Conservation (phyloP, 768 basidiomycete species). For the Hysterangium stoloniferum region DNA sequence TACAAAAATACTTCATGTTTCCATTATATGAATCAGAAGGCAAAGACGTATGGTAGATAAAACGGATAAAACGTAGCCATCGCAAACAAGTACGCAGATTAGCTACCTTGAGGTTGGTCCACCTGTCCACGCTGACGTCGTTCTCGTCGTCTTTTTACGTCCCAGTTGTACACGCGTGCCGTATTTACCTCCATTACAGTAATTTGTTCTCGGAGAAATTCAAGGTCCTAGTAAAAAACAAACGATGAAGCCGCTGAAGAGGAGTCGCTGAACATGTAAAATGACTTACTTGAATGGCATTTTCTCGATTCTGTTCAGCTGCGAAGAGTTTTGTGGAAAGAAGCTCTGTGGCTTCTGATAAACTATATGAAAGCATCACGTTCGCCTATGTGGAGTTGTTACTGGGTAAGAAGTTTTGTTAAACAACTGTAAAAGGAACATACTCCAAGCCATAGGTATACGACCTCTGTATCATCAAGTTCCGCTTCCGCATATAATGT, state of each 20-base stretch:
- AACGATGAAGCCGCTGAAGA: neutral
- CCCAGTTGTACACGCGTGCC: constrained; percentile 94
- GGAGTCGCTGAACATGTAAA: neutral
- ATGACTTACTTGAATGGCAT: constrained; percentile 46
- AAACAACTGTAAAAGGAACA: constrained; percentile 21
- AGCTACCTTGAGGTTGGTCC: too few relatives aligned
- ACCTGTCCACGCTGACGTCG: constrained; percentile 27
- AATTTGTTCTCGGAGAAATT: constrained; percentile 88
- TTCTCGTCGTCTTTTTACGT: constrained; percentile 76
- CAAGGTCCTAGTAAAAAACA: constrained; percentile 48
- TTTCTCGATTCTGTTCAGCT: constrained; percentile 58
- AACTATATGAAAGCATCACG: constrained; percentile 92
- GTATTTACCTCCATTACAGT: constrained; percentile 97
- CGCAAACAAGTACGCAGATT: too few relatives aligned
- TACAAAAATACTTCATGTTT: too few relatives aligned
- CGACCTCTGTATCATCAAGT: constrained; percentile 78
- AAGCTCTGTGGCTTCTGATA: constrained; percentile 67
- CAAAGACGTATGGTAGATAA: too few relatives aligned
- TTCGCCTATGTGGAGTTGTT: constrained; percentile 59
- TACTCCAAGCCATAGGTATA: constrained; percentile 95
- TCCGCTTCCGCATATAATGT: constrained; percentile 91
- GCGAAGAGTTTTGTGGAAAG: constrained; percentile 65
- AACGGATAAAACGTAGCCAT: too few relatives aligned
- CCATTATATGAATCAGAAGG: too few relatives aligned
- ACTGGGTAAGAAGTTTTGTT: neutral